Evolutionary conservation across 2,329 filamentous ascomycete species (phyloP).

Genomic region (Aspergillus novofumigatus): DNA sequence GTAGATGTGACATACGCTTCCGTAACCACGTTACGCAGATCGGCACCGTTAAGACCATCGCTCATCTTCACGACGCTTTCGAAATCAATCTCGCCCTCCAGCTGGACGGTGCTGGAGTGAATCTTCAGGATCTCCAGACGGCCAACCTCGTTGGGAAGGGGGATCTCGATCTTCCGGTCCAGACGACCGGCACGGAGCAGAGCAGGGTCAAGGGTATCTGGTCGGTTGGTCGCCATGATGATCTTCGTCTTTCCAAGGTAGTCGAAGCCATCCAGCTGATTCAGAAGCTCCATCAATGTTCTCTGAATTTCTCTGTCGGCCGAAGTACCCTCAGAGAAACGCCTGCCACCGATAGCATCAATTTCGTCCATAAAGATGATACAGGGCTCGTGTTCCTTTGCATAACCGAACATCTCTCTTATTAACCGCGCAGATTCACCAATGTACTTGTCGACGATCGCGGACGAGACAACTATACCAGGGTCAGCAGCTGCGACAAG

Average conservation of each 20-base stretch:
- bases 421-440: constrained; percentile 96
- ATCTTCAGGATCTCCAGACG: constrained; percentile 98
- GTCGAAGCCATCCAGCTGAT: constrained; percentile 98
- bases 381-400: constrained; percentile 98
- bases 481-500: constrained; percentile 2
- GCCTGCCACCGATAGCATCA: constrained; percentile 92
- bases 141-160: constrained; percentile 93
- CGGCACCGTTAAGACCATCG: constrained; percentile 93
- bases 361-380: constrained; percentile 99
- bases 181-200: constrained; percentile 87
- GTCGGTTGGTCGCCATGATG: constrained; percentile 98
- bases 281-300: constrained; percentile 96
- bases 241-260: constrained; percentile 99
- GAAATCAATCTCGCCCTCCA: constrained; percentile 95
- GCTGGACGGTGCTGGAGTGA: constrained; percentile 77
- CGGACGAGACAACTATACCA: constrained; percentile 82
- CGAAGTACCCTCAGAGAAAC: constrained; percentile 95
- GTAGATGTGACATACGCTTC: constrained; percentile 72
- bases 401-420: constrained; percentile 99
- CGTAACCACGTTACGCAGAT: constrained; percentile 95
- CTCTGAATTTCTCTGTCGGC: constrained; percentile 97
- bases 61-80: constrained; percentile 99
- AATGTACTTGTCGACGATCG: constrained; percentile 99
- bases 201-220: constrained; percentile 91
- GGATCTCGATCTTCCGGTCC: constrained; percentile 97